Percentiles rank a stretch among this genome's conserved stretches.
Evolutionary conservation across 306 rosid species (phyloP).

Genomic region (Rubus idaeus): DNA sequence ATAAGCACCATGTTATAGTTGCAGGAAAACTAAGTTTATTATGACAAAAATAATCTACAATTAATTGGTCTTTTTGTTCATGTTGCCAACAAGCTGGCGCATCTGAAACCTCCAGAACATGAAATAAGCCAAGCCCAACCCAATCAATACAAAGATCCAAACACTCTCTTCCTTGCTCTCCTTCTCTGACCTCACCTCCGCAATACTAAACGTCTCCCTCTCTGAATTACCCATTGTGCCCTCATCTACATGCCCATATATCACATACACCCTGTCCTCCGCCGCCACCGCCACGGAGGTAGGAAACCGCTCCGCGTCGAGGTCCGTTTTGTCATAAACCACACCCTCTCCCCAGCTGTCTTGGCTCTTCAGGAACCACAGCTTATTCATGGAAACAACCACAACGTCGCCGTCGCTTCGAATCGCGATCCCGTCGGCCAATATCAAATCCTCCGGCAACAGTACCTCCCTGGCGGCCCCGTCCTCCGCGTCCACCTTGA

Average conservation of each 20-base stretch:
- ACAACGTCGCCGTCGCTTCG: conserved; percentile 67
- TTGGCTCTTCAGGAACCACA: conserved; percentile 68
- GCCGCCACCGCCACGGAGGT: conserved; percentile 51
- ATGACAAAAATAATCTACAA: not conserved
- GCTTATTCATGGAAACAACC: conserved; percentile 48
- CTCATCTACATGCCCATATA: conserved; percentile 54
- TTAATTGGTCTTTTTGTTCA: conserved; percentile 62
- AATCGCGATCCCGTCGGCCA: conserved; percentile 59
- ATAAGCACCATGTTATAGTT: not conserved
- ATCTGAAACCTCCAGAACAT: conserved; percentile 81
- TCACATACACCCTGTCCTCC: conserved; percentile 56
- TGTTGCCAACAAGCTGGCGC: conserved; percentile 45
- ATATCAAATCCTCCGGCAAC: conserved; percentile 40
- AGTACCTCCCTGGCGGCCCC: conserved; percentile 57
- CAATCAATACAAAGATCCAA: conserved; percentile 65
- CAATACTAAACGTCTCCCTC: conserved; percentile 65
- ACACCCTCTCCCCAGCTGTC: conserved; percentile 65
- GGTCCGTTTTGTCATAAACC: conserved; percentile 63
- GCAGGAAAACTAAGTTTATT: not conserved
- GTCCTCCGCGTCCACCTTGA: conserved; percentile 60
- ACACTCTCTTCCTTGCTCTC: conserved; percentile 52
- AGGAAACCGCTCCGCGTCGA: conserved; percentile 52
- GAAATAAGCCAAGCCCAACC: conserved; percentile 66
- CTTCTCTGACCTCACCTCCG: conserved; percentile 46
- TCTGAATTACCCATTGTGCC: conserved; percentile 38